phyloP scores from a whole-genome alignment of 139 green algal species.

The Axilococcus clingmanii region DNA sequence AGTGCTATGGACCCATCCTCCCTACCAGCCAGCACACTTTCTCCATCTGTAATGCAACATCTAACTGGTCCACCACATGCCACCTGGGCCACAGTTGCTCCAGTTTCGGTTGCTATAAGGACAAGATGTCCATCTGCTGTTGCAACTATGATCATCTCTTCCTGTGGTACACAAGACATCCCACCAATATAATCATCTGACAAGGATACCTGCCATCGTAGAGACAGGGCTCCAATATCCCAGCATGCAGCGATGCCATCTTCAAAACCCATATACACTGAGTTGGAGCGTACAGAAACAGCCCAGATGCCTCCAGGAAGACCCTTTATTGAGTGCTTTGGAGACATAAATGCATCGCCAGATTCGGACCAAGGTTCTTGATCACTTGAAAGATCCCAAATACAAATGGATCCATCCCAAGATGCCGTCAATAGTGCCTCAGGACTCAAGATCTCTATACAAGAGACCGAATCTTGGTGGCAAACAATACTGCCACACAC shows the following conservation, averaged over 20 bases:
- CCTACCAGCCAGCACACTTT: constrained; percentile 36
- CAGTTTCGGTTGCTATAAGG: constrained; percentile 34
- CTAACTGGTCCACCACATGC: constrained; percentile 33
- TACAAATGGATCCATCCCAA: too few species aligned
- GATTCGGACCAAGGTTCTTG: too few species aligned
- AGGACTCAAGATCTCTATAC: constrained; percentile 18
- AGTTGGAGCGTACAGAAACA: too few species aligned
- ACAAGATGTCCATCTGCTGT: constrained; percentile 36
- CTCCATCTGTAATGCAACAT: constrained; percentile 41
- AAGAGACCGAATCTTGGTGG: constrained; percentile 62
- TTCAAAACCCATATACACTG: too few species aligned
- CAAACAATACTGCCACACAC: constrained; percentile 47
- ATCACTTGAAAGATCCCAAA: too few species aligned
- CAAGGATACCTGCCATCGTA: constrained; percentile 16
- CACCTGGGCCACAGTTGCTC: constrained; percentile 1
- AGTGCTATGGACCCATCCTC: constrained; percentile 27
- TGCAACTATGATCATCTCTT: constrained; percentile 22
- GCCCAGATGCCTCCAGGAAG: too few species aligned
- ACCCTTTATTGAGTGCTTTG: too few species aligned
- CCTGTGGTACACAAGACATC: constrained; percentile 28
- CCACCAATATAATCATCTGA: constrained; percentile 54
- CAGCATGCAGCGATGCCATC: too few species aligned
- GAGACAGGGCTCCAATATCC: too few species aligned
- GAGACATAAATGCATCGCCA: too few species aligned
- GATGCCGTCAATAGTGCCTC: background rate